Evolutionary conservation across 768 basidiomycete genomes (phyloP).

Genomic region (Gymnopilus dilepis): DNA sequence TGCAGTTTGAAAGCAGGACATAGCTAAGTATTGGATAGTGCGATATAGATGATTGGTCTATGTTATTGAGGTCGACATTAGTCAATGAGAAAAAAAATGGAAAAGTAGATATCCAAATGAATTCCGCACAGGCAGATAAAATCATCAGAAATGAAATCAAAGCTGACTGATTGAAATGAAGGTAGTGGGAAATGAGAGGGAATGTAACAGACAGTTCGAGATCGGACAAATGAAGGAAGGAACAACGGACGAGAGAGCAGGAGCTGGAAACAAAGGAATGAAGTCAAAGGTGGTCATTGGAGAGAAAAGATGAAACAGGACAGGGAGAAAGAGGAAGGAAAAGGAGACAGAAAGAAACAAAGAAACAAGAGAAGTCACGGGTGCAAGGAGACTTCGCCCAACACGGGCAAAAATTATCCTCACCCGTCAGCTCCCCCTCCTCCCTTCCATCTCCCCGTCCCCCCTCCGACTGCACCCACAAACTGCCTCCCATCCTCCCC

Average conservation of each 20-base stretch:
- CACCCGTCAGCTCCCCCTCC: neutral
- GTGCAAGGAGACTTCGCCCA: neutral
- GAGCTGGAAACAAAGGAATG: conserved; percentile 1
- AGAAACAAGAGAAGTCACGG: neutral
- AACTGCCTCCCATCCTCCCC: conserved; percentile 21
- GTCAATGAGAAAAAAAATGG: neutral
- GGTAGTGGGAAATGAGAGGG: neutral
- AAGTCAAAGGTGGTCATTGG: conserved; percentile 2
- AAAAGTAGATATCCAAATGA: neutral
- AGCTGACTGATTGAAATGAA: neutral
- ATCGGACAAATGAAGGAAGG: too few species aligned
- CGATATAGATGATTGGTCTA: conserved; percentile 1
- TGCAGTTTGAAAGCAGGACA: conserved; percentile 1
- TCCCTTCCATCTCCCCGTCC: neutral
- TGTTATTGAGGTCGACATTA: neutral
- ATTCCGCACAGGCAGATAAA: neutral
- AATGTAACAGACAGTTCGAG: too few species aligned
- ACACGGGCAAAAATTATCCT: neutral
- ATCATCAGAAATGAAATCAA: neutral
- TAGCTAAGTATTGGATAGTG: conserved; percentile 4
- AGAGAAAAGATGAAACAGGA: conserved; percentile 5
- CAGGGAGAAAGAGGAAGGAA: conserved; percentile 1
- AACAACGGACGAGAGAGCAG: neutral
- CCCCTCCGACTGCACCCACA: conserved; percentile 24
- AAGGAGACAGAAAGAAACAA: neutral